Conservation (phyloP, 345 rosid species). For the Populus pruinosa region DNA sequence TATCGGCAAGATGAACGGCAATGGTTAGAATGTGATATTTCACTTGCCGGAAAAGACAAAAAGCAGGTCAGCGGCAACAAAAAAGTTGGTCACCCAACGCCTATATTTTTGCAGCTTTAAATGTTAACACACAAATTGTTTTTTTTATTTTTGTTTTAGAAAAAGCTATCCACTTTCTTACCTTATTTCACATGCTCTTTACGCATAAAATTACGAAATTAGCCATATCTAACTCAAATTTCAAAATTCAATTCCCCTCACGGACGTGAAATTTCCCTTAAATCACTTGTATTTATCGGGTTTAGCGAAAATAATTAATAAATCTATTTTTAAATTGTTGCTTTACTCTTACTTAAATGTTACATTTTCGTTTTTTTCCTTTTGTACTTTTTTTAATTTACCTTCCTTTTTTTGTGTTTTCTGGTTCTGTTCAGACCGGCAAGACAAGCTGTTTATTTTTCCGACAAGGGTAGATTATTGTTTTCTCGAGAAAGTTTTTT, state of each 20-base stretch:
- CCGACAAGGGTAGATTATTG: neutral
- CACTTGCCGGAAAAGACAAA: slow-evolving; percentile 28
- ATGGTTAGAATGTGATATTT: neutral
- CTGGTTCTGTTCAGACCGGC: slow-evolving; percentile 28
- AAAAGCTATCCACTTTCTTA: slow-evolving; percentile 8
- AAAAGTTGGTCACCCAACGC: slow-evolving; percentile 30
- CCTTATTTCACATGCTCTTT: slow-evolving; percentile 5
- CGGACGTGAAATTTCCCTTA: slow-evolving; percentile 68
- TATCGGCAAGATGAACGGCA: neutral
- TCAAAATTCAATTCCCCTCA: slow-evolving; percentile 37
- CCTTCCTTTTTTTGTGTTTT: slow-evolving; percentile 12
- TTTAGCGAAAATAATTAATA: slow-evolving; percentile 42
- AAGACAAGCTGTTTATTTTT: neutral
- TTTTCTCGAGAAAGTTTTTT: slow-evolving; percentile 21
- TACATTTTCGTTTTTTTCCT: neutral
- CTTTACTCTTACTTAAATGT: neutral
- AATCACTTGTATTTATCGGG: slow-evolving; percentile 54
- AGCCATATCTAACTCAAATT: slow-evolving; percentile 22
- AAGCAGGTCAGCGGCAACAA: slow-evolving; percentile 41
- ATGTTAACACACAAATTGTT: neutral
- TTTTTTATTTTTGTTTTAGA: neutral
- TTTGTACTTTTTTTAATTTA: slow-evolving; percentile 3
- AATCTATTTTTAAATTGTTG: neutral
- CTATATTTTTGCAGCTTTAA: slow-evolving; percentile 33
- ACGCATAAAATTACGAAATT: slow-evolving; percentile 22